Base-by-base conservation (phyloP, 306 rosid genomes). In the Lathyrus aphaca region DNA sequence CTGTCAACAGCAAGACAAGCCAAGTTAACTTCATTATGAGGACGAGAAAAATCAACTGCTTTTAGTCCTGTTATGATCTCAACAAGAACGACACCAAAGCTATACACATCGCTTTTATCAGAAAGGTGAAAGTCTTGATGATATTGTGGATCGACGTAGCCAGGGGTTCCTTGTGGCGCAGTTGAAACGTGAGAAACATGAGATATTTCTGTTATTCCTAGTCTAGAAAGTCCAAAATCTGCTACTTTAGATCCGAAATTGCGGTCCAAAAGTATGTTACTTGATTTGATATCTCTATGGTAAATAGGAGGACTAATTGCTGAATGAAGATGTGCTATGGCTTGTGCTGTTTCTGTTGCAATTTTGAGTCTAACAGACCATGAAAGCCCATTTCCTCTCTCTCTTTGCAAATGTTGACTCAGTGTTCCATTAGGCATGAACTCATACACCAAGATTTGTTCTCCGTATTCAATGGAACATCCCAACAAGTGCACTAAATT, bases 81-180 rank as follows among this genome's bases (percentile, higher is more conserved):
- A 8, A 83, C 89, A 2, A 94, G 95, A 27, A 94, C 99, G 2
- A 94, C 99, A 19, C 99, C 97, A 4, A 91, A 94, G 74, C 97
- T 94, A 35, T 94, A 94, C 1, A 88, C 99, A 25, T 94, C 99
- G 1, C 99, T 94, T 61, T 91, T 91, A 64, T 94, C 99, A 5
- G 97, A 94, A 10, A 94, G 95, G 15, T 94, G 97, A 58, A 87
- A 94, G 50, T 91, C 89, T 62, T 94, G 99, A 71, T 94, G 97
- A 74, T 94, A 94, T 27, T 94, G 97, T 19, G 97, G 99, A 53
- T 94, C 99, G 25, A 94, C 91, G 15, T 94, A 94, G 4, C 99
- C 99, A 2, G 96, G 99, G 5, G 99, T 94, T 17, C 99, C 99
- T 17, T 94, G 99, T 3, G 99, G 99, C 2, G 92, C 97, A 0